These are phyloP conservation scores for Fusarium sp. DNA, from an alignment of 2,329 filamentous ascomycete species.

Conservation along the genomic window DNA sequence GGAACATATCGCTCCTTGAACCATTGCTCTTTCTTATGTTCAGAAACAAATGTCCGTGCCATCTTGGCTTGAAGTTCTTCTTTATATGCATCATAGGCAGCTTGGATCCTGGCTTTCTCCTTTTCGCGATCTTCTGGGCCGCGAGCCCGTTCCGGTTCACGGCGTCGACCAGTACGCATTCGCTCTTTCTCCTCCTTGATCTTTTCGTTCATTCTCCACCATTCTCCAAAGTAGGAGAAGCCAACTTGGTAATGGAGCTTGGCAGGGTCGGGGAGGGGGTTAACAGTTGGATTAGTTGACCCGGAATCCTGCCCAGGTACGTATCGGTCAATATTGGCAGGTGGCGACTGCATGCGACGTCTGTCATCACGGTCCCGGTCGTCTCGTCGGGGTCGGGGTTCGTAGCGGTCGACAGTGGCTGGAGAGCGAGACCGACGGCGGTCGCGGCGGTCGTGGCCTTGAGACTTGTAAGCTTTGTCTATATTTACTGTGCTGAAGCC, in stretches of 20 bases:
- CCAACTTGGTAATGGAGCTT: conserved; percentile 82
- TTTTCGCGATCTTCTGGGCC: conserved; percentile 80
- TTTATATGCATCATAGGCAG: conserved; percentile 73
- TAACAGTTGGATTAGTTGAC: conserved; percentile 55
- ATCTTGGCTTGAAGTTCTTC: conserved; percentile 78
- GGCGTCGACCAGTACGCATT: conserved; percentile 72
- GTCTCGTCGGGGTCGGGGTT: conserved; percentile 75
- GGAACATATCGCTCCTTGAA: conserved; percentile 95
- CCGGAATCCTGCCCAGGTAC: conserved; percentile 76
- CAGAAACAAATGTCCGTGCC: conserved; percentile 88
- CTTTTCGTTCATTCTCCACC: conserved; percentile 85
- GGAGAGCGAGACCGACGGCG: conserved; percentile 76
- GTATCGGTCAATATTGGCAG: conserved; percentile 84
- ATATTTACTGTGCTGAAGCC: neutral
- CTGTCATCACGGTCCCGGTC: conserved; percentile 72
- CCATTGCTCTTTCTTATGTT: conserved; percentile 97
- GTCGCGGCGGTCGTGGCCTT: conserved; percentile 69
- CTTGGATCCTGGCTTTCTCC: conserved; percentile 81
- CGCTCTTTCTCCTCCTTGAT: conserved; percentile 85
- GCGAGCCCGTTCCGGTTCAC: conserved; percentile 70
- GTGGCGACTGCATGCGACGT: conserved; percentile 68
- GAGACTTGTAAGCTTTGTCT: neutral
- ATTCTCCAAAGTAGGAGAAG: conserved; percentile 87
- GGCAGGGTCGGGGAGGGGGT: conserved; percentile 77
- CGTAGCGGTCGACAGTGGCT: conserved; percentile 77